Percentiles rank a stretch among this genome's conserved stretches.
Evolutionary conservation across 2,329 filamentous ascomycete species (phyloP).

Genomic region (Penicillium sp.): DNA sequence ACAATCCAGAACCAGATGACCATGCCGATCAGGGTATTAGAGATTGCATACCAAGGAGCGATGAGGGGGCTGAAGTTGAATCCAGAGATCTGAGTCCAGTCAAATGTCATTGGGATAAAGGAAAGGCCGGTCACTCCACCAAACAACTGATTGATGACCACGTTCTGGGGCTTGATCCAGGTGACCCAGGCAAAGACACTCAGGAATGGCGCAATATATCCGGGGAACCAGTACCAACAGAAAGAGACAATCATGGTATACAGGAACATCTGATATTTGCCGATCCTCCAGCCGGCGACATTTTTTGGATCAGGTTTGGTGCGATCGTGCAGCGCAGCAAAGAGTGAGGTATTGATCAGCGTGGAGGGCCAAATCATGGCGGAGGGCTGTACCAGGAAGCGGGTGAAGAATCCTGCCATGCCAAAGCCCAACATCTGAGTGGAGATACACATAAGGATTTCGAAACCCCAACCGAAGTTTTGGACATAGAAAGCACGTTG

Average conservation of each 20-base stretch:
- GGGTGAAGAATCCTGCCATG: constrained; percentile 66
- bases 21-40: constrained; percentile 69
- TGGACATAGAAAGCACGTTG: constrained; percentile 72
- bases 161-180: constrained; percentile 68
- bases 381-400: constrained; percentile 57
- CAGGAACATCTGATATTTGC: constrained; percentile 65
- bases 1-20: constrained; percentile 64
- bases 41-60: constrained; percentile 71
- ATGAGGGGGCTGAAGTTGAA: constrained; percentile 68
- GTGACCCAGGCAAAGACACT: constrained; percentile 71
- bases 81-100: constrained; percentile 72
- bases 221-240: constrained; percentile 68
- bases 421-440: constrained; percentile 70
- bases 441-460: constrained; percentile 65
- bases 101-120: constrained; percentile 51
- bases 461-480: constrained; percentile 65
- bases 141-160: constrained; percentile 63
- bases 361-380: constrained; percentile 75
- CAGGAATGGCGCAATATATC: constrained; percentile 67
- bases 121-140: constrained; percentile 23
- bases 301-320: constrained; percentile 54
- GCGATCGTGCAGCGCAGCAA: constrained; percentile 72
- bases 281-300: constrained; percentile 64
- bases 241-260: constrained; percentile 60
- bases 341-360: constrained; percentile 64